Conservation (phyloP, 148 eudicot genomes). For the Camellia lanceoleosa region DNA sequence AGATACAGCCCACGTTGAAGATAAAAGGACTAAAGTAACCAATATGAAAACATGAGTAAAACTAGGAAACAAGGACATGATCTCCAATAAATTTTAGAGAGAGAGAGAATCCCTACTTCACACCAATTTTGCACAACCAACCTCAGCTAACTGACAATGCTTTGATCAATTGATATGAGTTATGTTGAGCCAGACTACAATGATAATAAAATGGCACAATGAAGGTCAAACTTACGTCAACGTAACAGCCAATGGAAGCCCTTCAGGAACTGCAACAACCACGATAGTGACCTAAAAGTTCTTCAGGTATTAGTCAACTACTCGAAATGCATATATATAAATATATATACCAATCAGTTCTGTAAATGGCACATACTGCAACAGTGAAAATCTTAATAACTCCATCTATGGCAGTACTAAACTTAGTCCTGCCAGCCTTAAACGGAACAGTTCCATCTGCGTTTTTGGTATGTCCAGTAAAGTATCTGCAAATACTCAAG, state of each 20-base stretch:
- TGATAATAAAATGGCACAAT: background rate
- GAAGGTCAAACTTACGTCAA: conserved; percentile 67
- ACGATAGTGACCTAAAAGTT: conserved; percentile 85
- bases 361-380: conserved; percentile 58
- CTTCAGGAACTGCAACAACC: conserved; percentile 98
- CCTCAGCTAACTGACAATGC: background rate
- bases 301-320: conserved; percentile 22
- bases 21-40: background rate
- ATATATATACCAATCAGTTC: background rate
- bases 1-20: background rate
- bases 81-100: background rate
- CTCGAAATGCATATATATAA: background rate
- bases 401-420: conserved; percentile 70
- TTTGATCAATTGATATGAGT: background rate
- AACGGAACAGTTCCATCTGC: conserved; percentile 46
- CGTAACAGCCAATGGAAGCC: conserved; percentile 97
- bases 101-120: background rate
- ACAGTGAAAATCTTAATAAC: conserved; percentile 80
- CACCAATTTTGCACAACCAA: background rate
- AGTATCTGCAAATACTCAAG: conserved; percentile 44
- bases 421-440: conserved; percentile 53
- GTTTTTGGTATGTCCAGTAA: conserved; percentile 58
- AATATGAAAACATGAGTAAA: conserved; percentile 1
- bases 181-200: background rate
- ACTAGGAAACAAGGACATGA: background rate